Conservation (phyloP, 169 alveolate species). For the Cryptosporidium parvum region DNA sequence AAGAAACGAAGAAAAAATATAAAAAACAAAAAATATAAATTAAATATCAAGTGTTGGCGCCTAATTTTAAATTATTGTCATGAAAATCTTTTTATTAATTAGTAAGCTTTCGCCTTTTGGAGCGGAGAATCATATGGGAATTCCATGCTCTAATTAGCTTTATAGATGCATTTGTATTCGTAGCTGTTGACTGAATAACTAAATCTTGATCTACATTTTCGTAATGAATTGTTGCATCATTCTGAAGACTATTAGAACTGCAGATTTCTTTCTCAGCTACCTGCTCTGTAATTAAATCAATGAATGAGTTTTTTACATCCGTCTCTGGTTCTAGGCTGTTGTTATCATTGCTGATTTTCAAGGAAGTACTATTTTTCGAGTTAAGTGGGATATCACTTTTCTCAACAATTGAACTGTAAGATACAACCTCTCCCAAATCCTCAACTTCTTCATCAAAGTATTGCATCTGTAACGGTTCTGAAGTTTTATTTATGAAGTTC, state of each 20-base stretch:
- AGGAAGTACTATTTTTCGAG: neutral
- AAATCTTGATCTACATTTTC: too few species aligned
- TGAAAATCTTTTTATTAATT: neutral
- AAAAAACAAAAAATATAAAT: neutral
- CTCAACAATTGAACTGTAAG: neutral
- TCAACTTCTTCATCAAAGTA: neutral
- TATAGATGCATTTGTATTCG: neutral
- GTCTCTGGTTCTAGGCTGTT: neutral
- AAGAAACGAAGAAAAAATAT: neutral
- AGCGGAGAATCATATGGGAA: slow-evolving; percentile 5
- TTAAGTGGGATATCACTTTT: neutral
- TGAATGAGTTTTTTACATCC: too few species aligned
- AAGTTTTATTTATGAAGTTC: neutral
- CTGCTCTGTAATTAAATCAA: neutral
- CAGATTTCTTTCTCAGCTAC: neutral
- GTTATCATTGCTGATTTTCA: too few species aligned
- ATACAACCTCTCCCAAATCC: slow-evolving; percentile 7
- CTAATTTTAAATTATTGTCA: neutral
- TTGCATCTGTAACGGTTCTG: neutral
- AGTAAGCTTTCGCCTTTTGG: slow-evolving; percentile 5
- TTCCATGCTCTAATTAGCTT: slow-evolving; percentile 23
- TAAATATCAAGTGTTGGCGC: neutral
- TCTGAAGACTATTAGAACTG: too few species aligned
- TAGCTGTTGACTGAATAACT: neutral
- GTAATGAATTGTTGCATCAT: neutral